Evolutionary conservation across 192 early-diverging fungal species (phyloP).

Genomic region (Podila horticola): DNA sequence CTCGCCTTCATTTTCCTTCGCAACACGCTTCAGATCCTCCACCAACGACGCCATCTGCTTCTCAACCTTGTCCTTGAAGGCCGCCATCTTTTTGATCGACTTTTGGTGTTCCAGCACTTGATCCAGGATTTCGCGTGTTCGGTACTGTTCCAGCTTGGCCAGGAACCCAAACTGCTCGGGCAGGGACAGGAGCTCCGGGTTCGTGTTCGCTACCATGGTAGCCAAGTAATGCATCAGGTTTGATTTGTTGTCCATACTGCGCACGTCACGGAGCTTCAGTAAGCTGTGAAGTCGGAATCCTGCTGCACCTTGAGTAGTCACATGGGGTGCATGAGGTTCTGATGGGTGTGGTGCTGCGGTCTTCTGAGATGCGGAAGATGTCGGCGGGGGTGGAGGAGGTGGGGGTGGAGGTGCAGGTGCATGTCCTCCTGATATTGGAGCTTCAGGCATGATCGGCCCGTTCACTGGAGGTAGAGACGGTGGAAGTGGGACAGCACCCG

Average conservation of each 20-base stretch:
- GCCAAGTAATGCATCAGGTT: slow-evolving; percentile 50
- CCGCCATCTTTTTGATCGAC: slow-evolving; percentile 11
- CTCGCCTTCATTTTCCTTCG: background rate
- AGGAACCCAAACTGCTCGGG: slow-evolving; percentile 31
- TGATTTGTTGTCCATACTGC: slow-evolving; percentile 43
- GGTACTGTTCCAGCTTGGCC: slow-evolving; percentile 34
- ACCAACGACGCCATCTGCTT: slow-evolving; percentile 1
- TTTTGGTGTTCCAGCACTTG: slow-evolving; percentile 47
- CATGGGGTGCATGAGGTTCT: background rate
- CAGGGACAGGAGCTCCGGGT: slow-evolving; percentile 35
- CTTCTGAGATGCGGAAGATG: too few species aligned
- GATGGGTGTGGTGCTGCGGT: background rate
- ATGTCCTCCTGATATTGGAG: background rate
- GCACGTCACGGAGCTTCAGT: slow-evolving; percentile 39
- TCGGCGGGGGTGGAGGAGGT: slow-evolving; percentile 10
- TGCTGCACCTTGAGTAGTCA: slow-evolving; percentile 22
- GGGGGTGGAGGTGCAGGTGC: slow-evolving; percentile 10
- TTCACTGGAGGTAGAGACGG: background rate
- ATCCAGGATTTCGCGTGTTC: slow-evolving; percentile 40
- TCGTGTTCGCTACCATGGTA: slow-evolving; percentile 40
- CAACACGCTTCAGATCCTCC: background rate
- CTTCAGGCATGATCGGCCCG: background rate
- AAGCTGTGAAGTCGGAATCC: slow-evolving; percentile 45
- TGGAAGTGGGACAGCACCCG: background rate
- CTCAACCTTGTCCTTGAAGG: slow-evolving; percentile 13